Percentiles rank a stretch among this genome's conserved stretches.
Evolutionary conservation across 1,284 basidiomycete species (phyloP).

Genomic region (Ustilago lituana): DNA sequence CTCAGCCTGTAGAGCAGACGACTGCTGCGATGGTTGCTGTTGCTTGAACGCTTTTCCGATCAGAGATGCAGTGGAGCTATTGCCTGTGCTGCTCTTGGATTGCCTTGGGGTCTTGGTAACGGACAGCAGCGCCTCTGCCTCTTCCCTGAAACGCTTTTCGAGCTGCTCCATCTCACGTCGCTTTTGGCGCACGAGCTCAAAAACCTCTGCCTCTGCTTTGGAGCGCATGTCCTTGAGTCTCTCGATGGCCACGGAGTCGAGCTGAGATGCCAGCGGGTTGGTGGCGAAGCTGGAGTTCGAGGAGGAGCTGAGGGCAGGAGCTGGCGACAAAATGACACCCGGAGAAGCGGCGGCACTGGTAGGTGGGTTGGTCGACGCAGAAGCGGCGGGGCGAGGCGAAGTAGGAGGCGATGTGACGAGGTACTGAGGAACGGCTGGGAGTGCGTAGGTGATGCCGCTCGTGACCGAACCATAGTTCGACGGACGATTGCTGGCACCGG

Average conservation of each 20-base stretch:
- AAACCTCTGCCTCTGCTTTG: conserved; percentile 49
- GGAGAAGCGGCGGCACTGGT: conserved; percentile 11
- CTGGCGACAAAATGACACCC: conserved; percentile 10
- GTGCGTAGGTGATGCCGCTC: conserved; percentile 19
- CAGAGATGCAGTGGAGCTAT: conserved; percentile 17
- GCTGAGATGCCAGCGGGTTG: conserved; percentile 33
- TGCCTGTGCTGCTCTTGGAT: conserved; percentile 11
- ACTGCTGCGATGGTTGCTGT: conserved; percentile 12
- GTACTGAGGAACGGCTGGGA: conserved; percentile 46
- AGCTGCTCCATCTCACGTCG: conserved; percentile 50
- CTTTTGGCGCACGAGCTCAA: conserved; percentile 50
- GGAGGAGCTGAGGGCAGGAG: conserved; percentile 2
- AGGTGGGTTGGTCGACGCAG: conserved; percentile 7
- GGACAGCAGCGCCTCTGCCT: conserved; percentile 46
- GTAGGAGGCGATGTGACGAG: conserved; percentile 41
- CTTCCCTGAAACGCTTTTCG: conserved; percentile 40
- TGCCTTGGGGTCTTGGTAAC: conserved; percentile 21
- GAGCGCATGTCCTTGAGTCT: conserved; percentile 45
- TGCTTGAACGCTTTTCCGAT: conserved; percentile 28
- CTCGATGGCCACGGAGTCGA: conserved; percentile 47
- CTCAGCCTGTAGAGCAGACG: too few relatives aligned
- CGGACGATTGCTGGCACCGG: conserved; percentile 9
- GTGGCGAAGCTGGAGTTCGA: neutral
- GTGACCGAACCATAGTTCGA: conserved; percentile 22
- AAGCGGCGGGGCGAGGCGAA: conserved; percentile 21